Percentiles rank a stretch among this genome's conserved stretches.
Conservation (phyloP, 768 basidiomycete genomes). For the Termitomyces sp. region DNA sequence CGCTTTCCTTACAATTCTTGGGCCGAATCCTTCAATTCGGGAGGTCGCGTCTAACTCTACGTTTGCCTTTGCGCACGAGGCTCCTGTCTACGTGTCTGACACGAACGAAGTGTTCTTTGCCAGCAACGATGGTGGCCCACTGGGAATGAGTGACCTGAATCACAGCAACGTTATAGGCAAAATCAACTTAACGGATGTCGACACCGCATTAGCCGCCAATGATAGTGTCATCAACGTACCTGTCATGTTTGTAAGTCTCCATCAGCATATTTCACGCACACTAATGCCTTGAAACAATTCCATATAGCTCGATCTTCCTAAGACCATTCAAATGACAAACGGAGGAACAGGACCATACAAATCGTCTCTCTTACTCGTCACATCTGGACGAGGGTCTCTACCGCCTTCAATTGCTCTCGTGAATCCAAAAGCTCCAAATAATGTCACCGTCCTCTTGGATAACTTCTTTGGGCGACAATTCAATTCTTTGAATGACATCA, state of each 20-base stretch:
- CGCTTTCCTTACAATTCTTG: slow-evolving; percentile 59
- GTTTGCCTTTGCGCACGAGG: slow-evolving; percentile 79
- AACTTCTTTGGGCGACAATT: slow-evolving; percentile 82
- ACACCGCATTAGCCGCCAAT: slow-evolving; percentile 36
- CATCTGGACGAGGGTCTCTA: slow-evolving; percentile 60
- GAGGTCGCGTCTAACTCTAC: slow-evolving; percentile 57
- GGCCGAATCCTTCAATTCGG: slow-evolving; percentile 52
- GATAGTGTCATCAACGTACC: slow-evolving; percentile 44
- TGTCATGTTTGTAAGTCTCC: slow-evolving; percentile 35
- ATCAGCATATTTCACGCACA: neutral
- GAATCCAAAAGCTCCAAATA: slow-evolving; percentile 61
- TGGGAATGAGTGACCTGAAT: slow-evolving; percentile 61
- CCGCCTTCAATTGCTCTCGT: slow-evolving; percentile 65
- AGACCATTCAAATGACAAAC: slow-evolving; percentile 69
- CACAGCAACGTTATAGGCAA: slow-evolving; percentile 63
- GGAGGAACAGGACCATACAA: slow-evolving; percentile 65
- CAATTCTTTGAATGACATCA: slow-evolving; percentile 80
- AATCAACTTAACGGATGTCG: slow-evolving; percentile 58
- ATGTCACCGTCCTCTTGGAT: slow-evolving; percentile 68
- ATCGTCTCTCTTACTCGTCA: slow-evolving; percentile 56
- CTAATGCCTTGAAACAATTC: neutral
- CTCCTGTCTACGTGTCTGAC: slow-evolving; percentile 62
- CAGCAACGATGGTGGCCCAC: slow-evolving; percentile 63
- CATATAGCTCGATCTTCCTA: slow-evolving; percentile 52
- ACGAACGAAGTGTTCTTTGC: slow-evolving; percentile 75